Evolutionary conservation across 1,284 basidiomycete genomes (phyloP).

Genomic region (Cerrena zonata): DNA sequence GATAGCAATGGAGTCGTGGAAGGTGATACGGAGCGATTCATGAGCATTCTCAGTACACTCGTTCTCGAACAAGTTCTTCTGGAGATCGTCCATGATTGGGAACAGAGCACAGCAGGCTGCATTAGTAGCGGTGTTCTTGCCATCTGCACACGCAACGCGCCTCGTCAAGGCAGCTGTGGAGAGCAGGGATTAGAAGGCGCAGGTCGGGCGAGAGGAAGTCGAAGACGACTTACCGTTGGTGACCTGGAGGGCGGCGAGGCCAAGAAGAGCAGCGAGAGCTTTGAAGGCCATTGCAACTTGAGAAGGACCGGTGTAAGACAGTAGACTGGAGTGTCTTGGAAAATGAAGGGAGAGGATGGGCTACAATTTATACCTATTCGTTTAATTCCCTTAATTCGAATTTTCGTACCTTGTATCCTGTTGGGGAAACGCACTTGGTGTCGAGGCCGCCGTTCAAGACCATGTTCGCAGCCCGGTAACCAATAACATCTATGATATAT

Average conservation of each 20-base stretch:
- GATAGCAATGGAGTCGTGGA: slow-evolving; percentile 39
- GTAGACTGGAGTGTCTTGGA: slow-evolving; percentile 4
- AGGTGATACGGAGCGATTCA: slow-evolving; percentile 35
- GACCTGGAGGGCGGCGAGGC: slow-evolving; percentile 4
- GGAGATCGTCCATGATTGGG: slow-evolving; percentile 30
- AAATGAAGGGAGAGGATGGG: not conserved
- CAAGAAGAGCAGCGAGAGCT: no score
- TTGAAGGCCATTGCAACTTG: slow-evolving; percentile 2
- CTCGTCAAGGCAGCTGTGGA: slow-evolving; percentile 21
- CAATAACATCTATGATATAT: not conserved
- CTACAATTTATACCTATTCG: slow-evolving; percentile 2
- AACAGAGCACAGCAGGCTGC: no score
- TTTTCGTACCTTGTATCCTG: not conserved
- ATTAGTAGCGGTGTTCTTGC: slow-evolving; percentile 26
- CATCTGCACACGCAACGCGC: slow-evolving; percentile 30
- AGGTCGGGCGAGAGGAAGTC: not conserved
- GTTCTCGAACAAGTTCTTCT: slow-evolving; percentile 33
- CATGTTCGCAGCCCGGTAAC: not conserved
- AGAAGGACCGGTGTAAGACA: not conserved
- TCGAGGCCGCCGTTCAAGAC: no score
- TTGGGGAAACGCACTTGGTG: not conserved
- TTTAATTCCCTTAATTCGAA: not conserved
- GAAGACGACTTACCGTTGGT: slow-evolving; percentile 7
- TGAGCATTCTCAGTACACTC: slow-evolving; percentile 38
- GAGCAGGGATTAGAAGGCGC: not conserved